A percentile compares a stretch with the other conserved stretches of the same genome.
These are phyloP conservation scores for Ascobolus immersus DNA, from an alignment of 495 filamentous ascomycete species.

Conservation along the genomic window DNA sequence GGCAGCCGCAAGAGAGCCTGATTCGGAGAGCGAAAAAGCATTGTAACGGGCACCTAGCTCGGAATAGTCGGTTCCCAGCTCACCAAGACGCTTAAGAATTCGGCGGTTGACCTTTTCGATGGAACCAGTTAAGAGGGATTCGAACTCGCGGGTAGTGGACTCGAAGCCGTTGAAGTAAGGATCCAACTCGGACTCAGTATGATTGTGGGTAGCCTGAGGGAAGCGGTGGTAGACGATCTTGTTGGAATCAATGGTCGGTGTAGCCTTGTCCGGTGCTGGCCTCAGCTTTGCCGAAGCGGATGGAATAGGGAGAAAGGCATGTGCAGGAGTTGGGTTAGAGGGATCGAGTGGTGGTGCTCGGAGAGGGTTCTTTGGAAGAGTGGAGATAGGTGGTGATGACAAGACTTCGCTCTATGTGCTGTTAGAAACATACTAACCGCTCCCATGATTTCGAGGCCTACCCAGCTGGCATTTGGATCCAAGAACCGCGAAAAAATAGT, in stretches of 20 bases:
- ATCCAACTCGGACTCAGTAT: slow-evolving; percentile 76
- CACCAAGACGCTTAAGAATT: slow-evolving; percentile 57
- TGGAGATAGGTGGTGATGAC: slow-evolving; percentile 65
- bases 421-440: slow-evolving; percentile 4
- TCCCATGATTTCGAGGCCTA: slow-evolving; percentile 21
- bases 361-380: slow-evolving; percentile 75
- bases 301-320: slow-evolving; percentile 68
- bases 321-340: slow-evolving; percentile 69
- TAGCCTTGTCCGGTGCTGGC: slow-evolving; percentile 24
- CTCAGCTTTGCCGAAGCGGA: slow-evolving; percentile 64
- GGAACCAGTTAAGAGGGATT: slow-evolving; percentile 59
- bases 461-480: slow-evolving; percentile 96
- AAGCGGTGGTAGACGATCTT: slow-evolving; percentile 47
- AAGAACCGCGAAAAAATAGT: slow-evolving; percentile 94
- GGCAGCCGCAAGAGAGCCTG: slow-evolving; percentile 62
- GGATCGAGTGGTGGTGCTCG: slow-evolving; percentile 83
- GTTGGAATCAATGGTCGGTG: slow-evolving; percentile 25
- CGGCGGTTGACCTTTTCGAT: slow-evolving; percentile 90
- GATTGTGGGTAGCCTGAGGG: slow-evolving; percentile 45
- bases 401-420: slow-evolving; percentile 56
- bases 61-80: slow-evolving; percentile 61
- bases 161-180: slow-evolving; percentile 89
- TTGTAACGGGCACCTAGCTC: slow-evolving; percentile 87
- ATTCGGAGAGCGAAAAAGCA: slow-evolving; percentile 86
- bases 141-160: slow-evolving; percentile 61